Conservation (phyloP, 1,284 basidiomycete species). For the Irpex rosettiformis region DNA sequence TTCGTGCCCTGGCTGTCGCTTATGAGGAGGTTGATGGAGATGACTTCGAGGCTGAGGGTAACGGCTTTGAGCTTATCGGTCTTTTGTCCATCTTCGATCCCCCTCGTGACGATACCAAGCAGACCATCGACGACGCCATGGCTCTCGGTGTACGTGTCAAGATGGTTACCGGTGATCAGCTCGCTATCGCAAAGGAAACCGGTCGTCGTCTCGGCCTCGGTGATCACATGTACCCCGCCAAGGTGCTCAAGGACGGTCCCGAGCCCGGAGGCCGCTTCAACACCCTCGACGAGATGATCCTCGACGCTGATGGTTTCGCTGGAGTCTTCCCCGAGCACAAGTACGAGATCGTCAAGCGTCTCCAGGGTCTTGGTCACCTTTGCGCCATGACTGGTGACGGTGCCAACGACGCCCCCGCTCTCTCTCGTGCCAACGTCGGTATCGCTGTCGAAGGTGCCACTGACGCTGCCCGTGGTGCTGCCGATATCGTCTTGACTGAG, state of each 20-base stretch:
- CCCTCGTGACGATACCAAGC: constrained; percentile 97
- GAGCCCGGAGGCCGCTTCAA: constrained; percentile 76
- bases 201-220: constrained; percentile 95
- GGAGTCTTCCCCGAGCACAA: constrained; percentile 98
- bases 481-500: constrained; percentile 93
- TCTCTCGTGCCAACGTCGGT: constrained; percentile 94
- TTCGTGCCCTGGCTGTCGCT: constrained; percentile 96
- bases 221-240: constrained; percentile 96
- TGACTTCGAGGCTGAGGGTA: constrained; percentile 81
- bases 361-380: constrained; percentile 87
- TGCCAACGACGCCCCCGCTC: constrained; percentile 93
- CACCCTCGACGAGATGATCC: constrained; percentile 90
- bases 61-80: constrained; percentile 96
- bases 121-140: constrained; percentile 96
- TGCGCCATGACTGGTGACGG: constrained; percentile 96
- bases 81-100: constrained; percentile 98
- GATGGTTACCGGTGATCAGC: constrained; percentile 99
- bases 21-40: constrained; percentile 89
- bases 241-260: constrained; percentile 92
- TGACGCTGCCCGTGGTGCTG: constrained; percentile 92
- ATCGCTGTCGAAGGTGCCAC: constrained; percentile 97
- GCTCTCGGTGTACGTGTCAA: constrained; percentile 97
- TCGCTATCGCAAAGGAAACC: constrained; percentile 99
- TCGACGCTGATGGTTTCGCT: constrained; percentile 90
- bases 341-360: constrained; percentile 89